A percentile compares a stretch with the other conserved stretches of the same genome.
These are phyloP conservation scores for Auxenochlorella protothecoides DNA, from an alignment of 139 green algal genomes.

Conservation along the genomic window DNA sequence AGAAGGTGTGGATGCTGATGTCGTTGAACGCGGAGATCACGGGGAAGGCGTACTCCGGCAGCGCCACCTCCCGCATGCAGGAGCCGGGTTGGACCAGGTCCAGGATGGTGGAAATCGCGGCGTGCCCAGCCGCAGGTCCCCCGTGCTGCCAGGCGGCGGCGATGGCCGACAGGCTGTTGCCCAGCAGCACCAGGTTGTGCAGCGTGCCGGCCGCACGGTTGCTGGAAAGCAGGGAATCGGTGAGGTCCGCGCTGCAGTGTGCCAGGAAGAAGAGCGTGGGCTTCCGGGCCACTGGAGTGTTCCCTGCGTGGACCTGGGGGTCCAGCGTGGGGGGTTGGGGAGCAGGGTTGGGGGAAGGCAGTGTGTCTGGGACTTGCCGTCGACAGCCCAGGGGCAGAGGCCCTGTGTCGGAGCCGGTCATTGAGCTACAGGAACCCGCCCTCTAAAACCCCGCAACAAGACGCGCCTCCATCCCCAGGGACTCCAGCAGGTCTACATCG, in stretches of 20 bases:
- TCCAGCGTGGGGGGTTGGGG: background rate
- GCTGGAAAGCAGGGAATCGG: constrained; percentile 30
- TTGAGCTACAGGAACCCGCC: background rate
- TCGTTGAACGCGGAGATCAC: constrained; percentile 42
- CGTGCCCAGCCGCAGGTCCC: background rate
- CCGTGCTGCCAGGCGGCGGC: background rate
- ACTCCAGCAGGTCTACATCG: constrained; percentile 30
- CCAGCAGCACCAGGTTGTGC: constrained; percentile 32
- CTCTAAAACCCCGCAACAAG: background rate
- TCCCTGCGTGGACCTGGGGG: background rate
- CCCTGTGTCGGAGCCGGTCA: background rate
- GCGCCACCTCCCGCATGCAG: background rate
- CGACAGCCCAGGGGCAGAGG: no score
- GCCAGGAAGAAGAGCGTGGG: constrained; percentile 62
- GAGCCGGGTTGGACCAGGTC: background rate
- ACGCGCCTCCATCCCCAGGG: background rate
- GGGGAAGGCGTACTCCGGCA: constrained; percentile 22
- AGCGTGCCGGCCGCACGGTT: constrained; percentile 30
- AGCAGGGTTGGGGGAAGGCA: background rate
- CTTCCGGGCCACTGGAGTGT: constrained; percentile 1
- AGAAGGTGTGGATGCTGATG: constrained; percentile 36
- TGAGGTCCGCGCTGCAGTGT: constrained; percentile 45
- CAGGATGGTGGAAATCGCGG: background rate
- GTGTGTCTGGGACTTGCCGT: background rate
- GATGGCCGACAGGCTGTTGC: constrained; percentile 23